phyloP scores from a whole-genome alignment of 208 protist species.

The Acanthamoeba royreba region DNA sequence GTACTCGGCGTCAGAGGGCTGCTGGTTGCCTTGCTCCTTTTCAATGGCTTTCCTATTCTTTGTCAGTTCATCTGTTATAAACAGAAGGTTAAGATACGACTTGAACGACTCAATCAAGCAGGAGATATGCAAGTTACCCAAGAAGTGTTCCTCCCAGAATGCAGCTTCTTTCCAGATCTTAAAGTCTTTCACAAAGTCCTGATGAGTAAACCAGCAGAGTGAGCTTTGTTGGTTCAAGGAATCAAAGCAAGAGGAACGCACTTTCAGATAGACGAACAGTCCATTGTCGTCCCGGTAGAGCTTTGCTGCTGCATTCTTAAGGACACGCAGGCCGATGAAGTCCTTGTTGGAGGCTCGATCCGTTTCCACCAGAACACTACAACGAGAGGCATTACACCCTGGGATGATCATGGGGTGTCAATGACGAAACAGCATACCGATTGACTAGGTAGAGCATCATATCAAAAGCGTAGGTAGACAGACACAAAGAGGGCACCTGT shows the following conservation, averaged over 20 bases:
- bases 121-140: not conserved
- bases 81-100: not conserved
- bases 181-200: constrained; percentile 44
- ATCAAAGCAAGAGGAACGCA: not conserved
- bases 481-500: not conserved
- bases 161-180: not conserved
- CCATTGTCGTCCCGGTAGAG: constrained; percentile 32
- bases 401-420: not conserved
- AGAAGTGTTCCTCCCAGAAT: constrained; percentile 35
- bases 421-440: not conserved
- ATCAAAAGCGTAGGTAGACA: constrained; percentile 41
- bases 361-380: not conserved
- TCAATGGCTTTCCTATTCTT: not conserved
- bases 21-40: not conserved
- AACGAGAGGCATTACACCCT: not conserved
- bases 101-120: not conserved
- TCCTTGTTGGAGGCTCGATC: not conserved
- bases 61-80: not conserved
- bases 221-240: not conserved
- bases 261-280: constrained; percentile 29
- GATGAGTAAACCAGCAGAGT: not conserved
- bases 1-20: not conserved
- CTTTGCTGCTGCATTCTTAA: not conserved
- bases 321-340: not conserved
- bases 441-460: constrained; percentile 36